phyloP scores from a whole-genome alignment of 2,329 filamentous ascomycete species.

The Nemania sp. region DNA sequence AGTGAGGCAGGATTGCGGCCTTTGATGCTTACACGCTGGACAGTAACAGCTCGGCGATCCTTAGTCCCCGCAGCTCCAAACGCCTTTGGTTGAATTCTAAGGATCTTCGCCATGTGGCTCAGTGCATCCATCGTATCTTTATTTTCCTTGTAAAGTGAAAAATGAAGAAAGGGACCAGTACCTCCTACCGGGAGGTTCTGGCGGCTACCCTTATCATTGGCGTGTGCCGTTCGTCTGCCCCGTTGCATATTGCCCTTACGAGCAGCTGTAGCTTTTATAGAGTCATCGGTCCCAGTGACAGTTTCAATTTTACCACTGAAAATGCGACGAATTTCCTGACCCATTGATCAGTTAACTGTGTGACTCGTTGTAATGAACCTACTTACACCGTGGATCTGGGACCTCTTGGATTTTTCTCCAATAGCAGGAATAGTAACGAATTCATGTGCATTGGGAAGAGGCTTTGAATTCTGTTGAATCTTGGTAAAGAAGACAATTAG shows the following conservation, averaged over 20 bases:
- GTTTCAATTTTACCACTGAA: conserved; percentile 81
- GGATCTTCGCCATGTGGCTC: conserved; percentile 71
- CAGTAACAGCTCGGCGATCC: conserved; percentile 83
- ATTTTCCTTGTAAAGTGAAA: conserved; percentile 94
- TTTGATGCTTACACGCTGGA: conserved; percentile 74
- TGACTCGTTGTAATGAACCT: not conserved
- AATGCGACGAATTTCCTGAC: conserved; percentile 69
- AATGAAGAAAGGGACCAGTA: conserved; percentile 81
- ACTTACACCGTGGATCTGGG: conserved; percentile 51
- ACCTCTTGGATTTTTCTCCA: conserved; percentile 34
- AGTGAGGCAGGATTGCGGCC: conserved; percentile 60
- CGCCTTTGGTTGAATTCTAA: conserved; percentile 74
- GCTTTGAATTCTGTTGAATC: conserved; percentile 29
- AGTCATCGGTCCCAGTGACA: conserved; percentile 58
- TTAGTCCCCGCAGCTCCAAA: conserved; percentile 85
- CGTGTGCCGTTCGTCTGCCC: conserved; percentile 33
- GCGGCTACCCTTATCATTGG: conserved; percentile 29
- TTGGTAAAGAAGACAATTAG: conserved; percentile 33
- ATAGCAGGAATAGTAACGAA: conserved; percentile 35
- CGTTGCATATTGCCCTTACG: conserved; percentile 35
- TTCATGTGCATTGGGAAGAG: conserved; percentile 23
- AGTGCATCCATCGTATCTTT: conserved; percentile 94
- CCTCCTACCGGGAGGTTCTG: conserved; percentile 32
- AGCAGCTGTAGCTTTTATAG: conserved; percentile 62
- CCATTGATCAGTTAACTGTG: conserved; percentile 26